Percentiles rank a stretch among this genome's conserved stretches.
Conservation (phyloP, 2,329 filamentous ascomycete genomes). For the Pyricularia grisea region DNA sequence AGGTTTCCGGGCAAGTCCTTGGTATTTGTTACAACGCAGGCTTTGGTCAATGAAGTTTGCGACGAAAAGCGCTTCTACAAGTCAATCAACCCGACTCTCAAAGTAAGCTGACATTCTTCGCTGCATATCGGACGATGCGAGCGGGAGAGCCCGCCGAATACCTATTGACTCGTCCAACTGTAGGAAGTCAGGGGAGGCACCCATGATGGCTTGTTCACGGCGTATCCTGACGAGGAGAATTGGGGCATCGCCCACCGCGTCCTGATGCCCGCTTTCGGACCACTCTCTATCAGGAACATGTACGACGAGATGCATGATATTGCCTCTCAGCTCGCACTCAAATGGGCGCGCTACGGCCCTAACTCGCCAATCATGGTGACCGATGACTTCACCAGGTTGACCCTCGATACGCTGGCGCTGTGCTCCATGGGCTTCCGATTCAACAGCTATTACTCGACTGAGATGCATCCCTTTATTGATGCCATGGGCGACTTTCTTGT, state of each 20-base stretch:
- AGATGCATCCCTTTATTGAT: conserved; percentile 52
- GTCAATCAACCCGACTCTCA: conserved; percentile 21
- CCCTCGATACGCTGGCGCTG: conserved; percentile 63
- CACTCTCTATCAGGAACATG: neutral
- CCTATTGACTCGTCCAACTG: neutral
- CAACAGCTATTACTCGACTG: conserved; percentile 63
- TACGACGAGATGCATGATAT: conserved; percentile 2
- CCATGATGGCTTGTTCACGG: neutral
- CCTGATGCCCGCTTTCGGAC: neutral
- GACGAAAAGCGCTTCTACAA: conserved; percentile 58
- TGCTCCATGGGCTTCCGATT: conserved; percentile 66
- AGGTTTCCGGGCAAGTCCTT: conserved; percentile 8
- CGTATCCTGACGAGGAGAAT: neutral
- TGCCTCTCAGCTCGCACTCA: neutral
- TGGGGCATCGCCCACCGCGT: neutral
- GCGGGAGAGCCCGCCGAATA: neutral
- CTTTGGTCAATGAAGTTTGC: conserved; percentile 50
- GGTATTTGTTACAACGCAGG: conserved; percentile 7
- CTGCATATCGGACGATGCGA: neutral
- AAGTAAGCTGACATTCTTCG: conserved; percentile 8
- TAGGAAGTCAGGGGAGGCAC: neutral
- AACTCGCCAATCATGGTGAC: neutral
- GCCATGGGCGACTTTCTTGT: conserved; percentile 34
- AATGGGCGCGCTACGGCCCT: conserved; percentile 1
- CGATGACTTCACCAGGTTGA: conserved; percentile 57